These are phyloP conservation scores for Vaccinium darrowii DNA, from an alignment of 148 eudicot species.

Conservation along the genomic window DNA sequence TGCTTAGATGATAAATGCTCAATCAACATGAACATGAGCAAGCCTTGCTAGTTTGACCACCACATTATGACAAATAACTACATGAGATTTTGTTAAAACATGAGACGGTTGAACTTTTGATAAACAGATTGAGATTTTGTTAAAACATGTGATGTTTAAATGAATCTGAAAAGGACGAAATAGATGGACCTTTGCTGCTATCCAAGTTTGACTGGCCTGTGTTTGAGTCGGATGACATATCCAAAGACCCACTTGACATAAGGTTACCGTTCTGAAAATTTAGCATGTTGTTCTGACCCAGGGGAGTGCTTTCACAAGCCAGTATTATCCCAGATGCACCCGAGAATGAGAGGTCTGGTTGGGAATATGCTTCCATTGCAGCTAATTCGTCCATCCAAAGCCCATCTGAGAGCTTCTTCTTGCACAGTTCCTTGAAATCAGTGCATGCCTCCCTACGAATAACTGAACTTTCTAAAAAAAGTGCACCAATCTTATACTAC, in stretches of 20 bases:
- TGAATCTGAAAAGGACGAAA: not conserved
- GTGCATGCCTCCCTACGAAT: constrained; percentile 45
- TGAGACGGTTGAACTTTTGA: not conserved
- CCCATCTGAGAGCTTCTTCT: constrained; percentile 47
- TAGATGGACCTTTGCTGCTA: constrained; percentile 30
- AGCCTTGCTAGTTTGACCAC: not conserved
- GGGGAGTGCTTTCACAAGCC: constrained; percentile 31
- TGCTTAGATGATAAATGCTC: not conserved
- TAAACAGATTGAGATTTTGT: not conserved
- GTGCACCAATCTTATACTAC: not conserved
- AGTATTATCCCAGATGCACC: constrained; percentile 46
- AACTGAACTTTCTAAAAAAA: not conserved
- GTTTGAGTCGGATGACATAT: constrained; percentile 28
- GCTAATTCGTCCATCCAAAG: constrained; percentile 62
- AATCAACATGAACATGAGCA: not conserved
- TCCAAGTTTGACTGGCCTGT: constrained; percentile 25
- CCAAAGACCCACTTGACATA: constrained; percentile 24
- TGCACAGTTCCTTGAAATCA: constrained; percentile 54
- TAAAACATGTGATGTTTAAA: not conserved
- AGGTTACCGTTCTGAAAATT: constrained; percentile 10
- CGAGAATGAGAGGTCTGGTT: constrained; percentile 34
- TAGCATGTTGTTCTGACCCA: constrained; percentile 9
- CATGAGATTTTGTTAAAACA: not conserved
- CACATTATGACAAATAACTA: not conserved
- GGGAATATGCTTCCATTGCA: constrained; percentile 43